These are phyloP conservation scores for Solanum appendiculatum DNA, from an alignment of 257 asterid genomes.

Conservation along the genomic window DNA sequence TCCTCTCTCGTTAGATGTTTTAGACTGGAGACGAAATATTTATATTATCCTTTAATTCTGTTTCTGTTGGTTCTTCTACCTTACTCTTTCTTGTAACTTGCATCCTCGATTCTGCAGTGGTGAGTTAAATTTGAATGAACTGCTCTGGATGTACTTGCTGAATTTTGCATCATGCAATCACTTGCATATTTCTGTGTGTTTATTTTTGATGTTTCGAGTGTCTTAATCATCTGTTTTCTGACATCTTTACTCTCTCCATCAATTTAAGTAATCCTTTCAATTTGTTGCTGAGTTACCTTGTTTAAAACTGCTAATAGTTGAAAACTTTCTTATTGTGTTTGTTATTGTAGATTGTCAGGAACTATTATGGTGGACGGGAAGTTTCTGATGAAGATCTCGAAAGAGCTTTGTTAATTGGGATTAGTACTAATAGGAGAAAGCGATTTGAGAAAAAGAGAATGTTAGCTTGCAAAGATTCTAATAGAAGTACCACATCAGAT, in stretches of 20 bases:
- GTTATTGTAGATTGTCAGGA: constrained; percentile 48
- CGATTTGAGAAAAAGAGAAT: constrained; percentile 61
- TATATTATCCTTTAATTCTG: not conserved
- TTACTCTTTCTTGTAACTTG: not conserved
- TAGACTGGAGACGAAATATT: not conserved
- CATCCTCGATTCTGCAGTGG: not conserved
- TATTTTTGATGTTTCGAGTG: not conserved
- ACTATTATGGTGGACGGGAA: constrained; percentile 88
- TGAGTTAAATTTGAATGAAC: not conserved
- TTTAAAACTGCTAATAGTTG: not conserved
- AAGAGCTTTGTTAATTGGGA: constrained; percentile 73
- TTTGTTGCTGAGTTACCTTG: not conserved
- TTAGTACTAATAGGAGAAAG: constrained; percentile 82
- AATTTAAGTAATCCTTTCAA: not conserved
- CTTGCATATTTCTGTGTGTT: not conserved
- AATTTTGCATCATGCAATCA: not conserved
- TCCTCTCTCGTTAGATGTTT: not conserved
- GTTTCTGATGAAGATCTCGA: constrained; percentile 72
- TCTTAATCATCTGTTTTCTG: not conserved
- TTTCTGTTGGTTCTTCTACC: not conserved
- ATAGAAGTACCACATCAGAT: constrained; percentile 3
- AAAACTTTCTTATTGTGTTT: not conserved
- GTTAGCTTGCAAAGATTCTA: constrained; percentile 28
- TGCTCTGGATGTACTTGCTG: not conserved
- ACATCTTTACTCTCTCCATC: not conserved